A percentile compares a stretch with the other conserved stretches of the same genome.
Conservation (phyloP, 192 early-diverging fungal species). For the Rhizoclosmatium sp. region DNA sequence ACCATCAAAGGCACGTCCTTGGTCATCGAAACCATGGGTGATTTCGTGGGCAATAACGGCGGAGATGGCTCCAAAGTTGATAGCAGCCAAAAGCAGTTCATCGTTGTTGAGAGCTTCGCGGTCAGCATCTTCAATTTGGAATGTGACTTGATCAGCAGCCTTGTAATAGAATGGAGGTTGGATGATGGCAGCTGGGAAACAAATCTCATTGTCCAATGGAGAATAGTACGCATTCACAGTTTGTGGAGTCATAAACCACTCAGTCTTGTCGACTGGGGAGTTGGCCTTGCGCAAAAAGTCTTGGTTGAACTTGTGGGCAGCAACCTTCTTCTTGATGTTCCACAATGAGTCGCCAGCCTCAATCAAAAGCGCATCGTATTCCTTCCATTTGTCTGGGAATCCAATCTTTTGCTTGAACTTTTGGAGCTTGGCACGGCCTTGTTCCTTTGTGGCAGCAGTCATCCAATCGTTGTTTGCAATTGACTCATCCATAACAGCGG, state of each 20-base stretch:
- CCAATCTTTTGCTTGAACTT: slow-evolving; percentile 43
- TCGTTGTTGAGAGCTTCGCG: background rate
- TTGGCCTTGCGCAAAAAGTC: slow-evolving; percentile 16
- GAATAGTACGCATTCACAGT: slow-evolving; percentile 49
- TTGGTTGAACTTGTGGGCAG: slow-evolving; percentile 6
- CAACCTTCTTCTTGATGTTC: slow-evolving; percentile 21
- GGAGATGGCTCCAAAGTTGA: slow-evolving; percentile 48
- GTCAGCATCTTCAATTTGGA: slow-evolving; percentile 3
- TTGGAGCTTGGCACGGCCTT: slow-evolving; percentile 34
- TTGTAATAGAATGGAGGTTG: slow-evolving; percentile 44
- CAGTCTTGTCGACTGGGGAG: slow-evolving; percentile 34
- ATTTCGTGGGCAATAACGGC: slow-evolving; percentile 51
- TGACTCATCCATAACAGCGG: slow-evolving; percentile 2
- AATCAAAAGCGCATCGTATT: slow-evolving; percentile 26
- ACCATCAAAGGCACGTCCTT: slow-evolving; percentile 41
- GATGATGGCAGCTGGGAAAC: slow-evolving; percentile 48
- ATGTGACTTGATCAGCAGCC: background rate
- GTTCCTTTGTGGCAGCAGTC: slow-evolving; percentile 39
- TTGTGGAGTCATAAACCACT: slow-evolving; percentile 48
- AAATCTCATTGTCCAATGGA: slow-evolving; percentile 44
- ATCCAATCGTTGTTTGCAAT: slow-evolving; percentile 34
- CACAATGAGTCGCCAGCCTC: background rate
- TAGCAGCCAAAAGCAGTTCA: background rate
- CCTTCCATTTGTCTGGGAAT: slow-evolving; percentile 46
- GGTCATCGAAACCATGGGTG: slow-evolving; percentile 51